Base-by-base conservation (phyloP, 116 monocot genomes). In the Papilionanthe hybrid region DNA sequence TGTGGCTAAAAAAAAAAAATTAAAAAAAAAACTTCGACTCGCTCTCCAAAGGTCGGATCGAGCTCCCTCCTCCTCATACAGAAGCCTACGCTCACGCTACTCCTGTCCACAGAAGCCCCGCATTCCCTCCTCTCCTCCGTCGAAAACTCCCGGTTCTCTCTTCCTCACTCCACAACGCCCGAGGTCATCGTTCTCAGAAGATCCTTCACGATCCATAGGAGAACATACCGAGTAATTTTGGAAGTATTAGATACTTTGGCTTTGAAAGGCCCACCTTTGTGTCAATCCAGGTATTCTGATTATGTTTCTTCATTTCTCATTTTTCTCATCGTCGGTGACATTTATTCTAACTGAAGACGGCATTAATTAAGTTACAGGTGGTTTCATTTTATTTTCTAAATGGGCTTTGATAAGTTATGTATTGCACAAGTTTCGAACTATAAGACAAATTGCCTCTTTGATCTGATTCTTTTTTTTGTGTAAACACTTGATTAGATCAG, bases 231-330 rank as follows among this genome's bases (percentile, higher is more conserved):
- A 93, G 93, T 81, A 80, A 78, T 75, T 96, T 80, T 78, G 93
- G 96, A 67, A 94, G 94, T 43, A 84, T 88, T 47, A 79, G 80
- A 19, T 96, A 89, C 85, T 86, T 93, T 55, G 89, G 90, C 75
- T 96, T 96, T 84, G 93, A 96, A 81, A 96, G 90, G 85, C 90
- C 93, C 20, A 96, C 96, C 13, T 93, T 89, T 83, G 93, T 92
- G 55, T 92, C 93, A 55, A 90, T 96, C 80, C 93, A 96, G 93
- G 96, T 96, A 91, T n/a, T 5, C 63, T 32, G 5, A 12, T 43
- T 30, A 58, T 56, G 22, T 77, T 18, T 53, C 55, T 71, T 5
- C 9, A 68, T 30, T 68, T 68, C 30, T 12, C 68, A 75, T 19
- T 58, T 60, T 6, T 17, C 23, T 23, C 42, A 32, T 45, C 66